Conservation (phyloP, 2,329 filamentous ascomycete species). For the Claviceps humidiphila region DNA sequence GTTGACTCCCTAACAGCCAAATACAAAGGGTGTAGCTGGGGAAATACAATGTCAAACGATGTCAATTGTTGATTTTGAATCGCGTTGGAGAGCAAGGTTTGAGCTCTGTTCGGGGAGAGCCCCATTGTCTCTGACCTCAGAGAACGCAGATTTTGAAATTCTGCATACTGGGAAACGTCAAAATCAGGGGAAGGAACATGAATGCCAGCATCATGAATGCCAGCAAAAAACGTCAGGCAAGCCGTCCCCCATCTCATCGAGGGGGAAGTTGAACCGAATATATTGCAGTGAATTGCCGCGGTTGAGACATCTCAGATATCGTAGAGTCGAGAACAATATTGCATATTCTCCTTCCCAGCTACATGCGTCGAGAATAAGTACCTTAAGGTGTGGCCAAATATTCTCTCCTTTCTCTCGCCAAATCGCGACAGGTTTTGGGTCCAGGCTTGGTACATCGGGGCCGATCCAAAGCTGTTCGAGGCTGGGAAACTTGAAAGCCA, state of each 20-base stretch:
- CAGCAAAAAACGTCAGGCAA: too few relatives aligned
- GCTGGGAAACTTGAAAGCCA: constrained; percentile 10
- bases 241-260: too few relatives aligned
- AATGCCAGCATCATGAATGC: too few relatives aligned
- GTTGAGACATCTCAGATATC: constrained; percentile 14
- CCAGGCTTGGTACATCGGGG: constrained; percentile 13
- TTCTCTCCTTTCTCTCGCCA: constrained; percentile 10
- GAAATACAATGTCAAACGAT: constrained; percentile 24
- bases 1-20: neutral
- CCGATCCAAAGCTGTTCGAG: neutral
- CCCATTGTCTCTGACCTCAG: constrained; percentile 15
- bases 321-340: constrained; percentile 9
- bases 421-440: neutral
- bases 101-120: constrained; percentile 14
- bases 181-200: neutral
- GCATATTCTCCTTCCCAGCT: too few relatives aligned
- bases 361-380: constrained; percentile 4
- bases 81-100: constrained; percentile 13
- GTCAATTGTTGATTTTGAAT: constrained; percentile 17
- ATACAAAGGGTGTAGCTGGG: constrained; percentile 3
- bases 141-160: constrained; percentile 15
- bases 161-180: constrained; percentile 4
- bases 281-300: constrained; percentile 12
- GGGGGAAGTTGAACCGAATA: constrained; percentile 16
- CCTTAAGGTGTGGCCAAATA: constrained; percentile 14